Conservation (phyloP, 371 early-diverging fungal species). For the Apophysomyces trapeziformis region DNA sequence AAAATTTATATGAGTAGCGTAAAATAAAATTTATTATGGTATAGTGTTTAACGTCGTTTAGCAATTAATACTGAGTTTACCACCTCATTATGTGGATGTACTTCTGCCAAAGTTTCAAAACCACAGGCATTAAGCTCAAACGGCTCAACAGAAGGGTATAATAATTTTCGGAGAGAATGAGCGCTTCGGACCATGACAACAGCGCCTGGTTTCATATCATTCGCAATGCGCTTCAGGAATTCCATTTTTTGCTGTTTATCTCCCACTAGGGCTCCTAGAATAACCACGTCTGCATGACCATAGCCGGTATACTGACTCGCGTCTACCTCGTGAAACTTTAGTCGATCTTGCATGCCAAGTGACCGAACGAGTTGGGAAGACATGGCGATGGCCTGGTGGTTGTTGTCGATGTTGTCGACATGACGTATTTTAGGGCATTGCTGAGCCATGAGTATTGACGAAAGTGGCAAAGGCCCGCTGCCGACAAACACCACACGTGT, state of each 20-base stretch:
- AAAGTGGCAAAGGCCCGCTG: slow-evolving; percentile 49
- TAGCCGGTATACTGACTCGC: slow-evolving; percentile 24
- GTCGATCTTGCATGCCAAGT: slow-evolving; percentile 20
- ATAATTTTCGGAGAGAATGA: slow-evolving; percentile 36
- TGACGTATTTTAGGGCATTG: slow-evolving; percentile 9
- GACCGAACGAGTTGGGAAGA: slow-evolving; percentile 19
- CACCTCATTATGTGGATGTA: slow-evolving; percentile 41
- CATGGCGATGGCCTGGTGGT: slow-evolving; percentile 25
- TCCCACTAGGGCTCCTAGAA: slow-evolving; percentile 43
- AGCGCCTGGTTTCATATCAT: slow-evolving; percentile 34
- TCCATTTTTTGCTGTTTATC: slow-evolving; percentile 26
- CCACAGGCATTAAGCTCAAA: slow-evolving; percentile 25
- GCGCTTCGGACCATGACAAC: slow-evolving; percentile 40
- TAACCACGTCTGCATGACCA: slow-evolving; percentile 34
- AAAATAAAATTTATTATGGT: neutral
- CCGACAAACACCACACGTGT: slow-evolving; percentile 40
- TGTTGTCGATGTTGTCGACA: slow-evolving; percentile 36
- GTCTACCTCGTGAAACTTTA: slow-evolving; percentile 21
- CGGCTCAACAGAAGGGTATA: slow-evolving; percentile 35
- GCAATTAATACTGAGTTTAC: slow-evolving; percentile 47
- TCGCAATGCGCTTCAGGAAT: slow-evolving; percentile 22
- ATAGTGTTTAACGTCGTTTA: slow-evolving; percentile 14
- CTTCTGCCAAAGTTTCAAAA: slow-evolving; percentile 26
- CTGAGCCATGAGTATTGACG: slow-evolving; percentile 39
- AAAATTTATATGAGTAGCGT: no score